phyloP scores from a whole-genome alignment of 2,329 filamentous ascomycete genomes.

The Pyrenophora tritici-repentis region DNA sequence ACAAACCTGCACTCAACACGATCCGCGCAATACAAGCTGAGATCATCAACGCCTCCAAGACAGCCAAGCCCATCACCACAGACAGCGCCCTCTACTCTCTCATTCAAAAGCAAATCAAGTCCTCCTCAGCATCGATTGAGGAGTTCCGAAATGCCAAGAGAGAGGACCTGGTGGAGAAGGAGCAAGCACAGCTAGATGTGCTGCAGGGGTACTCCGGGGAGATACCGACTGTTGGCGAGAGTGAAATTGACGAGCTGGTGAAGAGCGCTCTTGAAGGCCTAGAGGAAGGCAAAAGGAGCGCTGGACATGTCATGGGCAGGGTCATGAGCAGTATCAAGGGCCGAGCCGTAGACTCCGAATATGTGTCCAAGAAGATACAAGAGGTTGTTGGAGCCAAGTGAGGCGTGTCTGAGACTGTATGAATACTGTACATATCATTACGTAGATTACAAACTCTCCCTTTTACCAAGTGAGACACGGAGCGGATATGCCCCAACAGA shows the following conservation, averaged over 20 bases:
- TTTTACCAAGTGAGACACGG: not conserved
- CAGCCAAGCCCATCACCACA: slow-evolving; percentile 68
- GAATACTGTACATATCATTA: slow-evolving; percentile 5
- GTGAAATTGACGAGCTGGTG: slow-evolving; percentile 63
- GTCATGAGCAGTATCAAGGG: slow-evolving; percentile 61
- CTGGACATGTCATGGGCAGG: slow-evolving; percentile 68
- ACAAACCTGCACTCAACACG: slow-evolving; percentile 66
- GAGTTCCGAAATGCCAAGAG: slow-evolving; percentile 70
- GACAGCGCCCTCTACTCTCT: slow-evolving; percentile 72
- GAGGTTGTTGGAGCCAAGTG: slow-evolving; percentile 31
- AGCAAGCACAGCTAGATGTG: slow-evolving; percentile 67
- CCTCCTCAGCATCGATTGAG: slow-evolving; percentile 61
- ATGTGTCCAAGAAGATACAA: slow-evolving; percentile 66
- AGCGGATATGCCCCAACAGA: not conserved
- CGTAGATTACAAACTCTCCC: slow-evolving; percentile 8
- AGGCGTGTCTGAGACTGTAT: slow-evolving; percentile 4
- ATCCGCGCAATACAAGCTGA: slow-evolving; percentile 71
- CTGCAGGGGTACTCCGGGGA: slow-evolving; percentile 67
- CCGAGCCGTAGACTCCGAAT: slow-evolving; percentile 66
- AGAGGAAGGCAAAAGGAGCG: slow-evolving; percentile 55
- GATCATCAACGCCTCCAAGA: slow-evolving; percentile 77
- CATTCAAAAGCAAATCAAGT: slow-evolving; percentile 66
- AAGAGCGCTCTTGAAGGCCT: slow-evolving; percentile 58
- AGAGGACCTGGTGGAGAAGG: slow-evolving; percentile 71
- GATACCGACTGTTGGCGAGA: slow-evolving; percentile 63